Conservation (phyloP, 306 rosid species). For the Phaseolus lunatus region DNA sequence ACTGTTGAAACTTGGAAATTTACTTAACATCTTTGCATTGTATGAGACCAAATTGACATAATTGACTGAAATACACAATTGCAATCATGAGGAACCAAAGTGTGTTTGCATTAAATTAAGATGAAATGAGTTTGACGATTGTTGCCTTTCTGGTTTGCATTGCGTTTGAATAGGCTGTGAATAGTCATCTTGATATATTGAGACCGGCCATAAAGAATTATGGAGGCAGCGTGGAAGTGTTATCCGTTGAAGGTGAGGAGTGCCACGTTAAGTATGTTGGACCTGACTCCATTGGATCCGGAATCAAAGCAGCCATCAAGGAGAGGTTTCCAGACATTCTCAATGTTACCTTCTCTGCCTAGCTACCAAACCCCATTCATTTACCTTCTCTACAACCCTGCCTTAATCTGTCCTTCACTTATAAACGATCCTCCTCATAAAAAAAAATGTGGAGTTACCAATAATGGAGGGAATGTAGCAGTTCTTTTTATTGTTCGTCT, state of each 20-base stretch:
- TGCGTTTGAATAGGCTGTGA: conserved; percentile 64
- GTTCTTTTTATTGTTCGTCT: neutral
- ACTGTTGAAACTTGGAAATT: too few species aligned
- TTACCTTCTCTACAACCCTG: neutral
- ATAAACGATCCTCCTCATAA: too few species aligned
- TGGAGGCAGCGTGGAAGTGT: conserved; percentile 88
- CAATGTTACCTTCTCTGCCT: conserved; percentile 66
- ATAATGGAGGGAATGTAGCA: neutral
- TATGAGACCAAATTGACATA: too few species aligned
- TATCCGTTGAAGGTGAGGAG: conserved; percentile 68
- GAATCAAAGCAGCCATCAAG: conserved; percentile 89
- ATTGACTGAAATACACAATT: neutral
- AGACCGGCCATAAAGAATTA: conserved; percentile 91
- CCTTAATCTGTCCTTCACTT: neutral
- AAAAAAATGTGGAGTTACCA: neutral
- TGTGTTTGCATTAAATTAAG: neutral
- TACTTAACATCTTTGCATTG: too few species aligned
- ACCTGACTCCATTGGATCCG: conserved; percentile 89
- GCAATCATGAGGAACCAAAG: neutral
- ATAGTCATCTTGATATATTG: conserved; percentile 80
- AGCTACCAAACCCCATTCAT: conserved; percentile 19
- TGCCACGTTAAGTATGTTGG: conserved; percentile 78
- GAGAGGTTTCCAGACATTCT: conserved; percentile 87
- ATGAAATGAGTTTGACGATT: neutral
- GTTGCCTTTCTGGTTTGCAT: too few species aligned